phyloP scores from a whole-genome alignment of 1,139 yeast species.

The Zygoascus sp. region DNA sequence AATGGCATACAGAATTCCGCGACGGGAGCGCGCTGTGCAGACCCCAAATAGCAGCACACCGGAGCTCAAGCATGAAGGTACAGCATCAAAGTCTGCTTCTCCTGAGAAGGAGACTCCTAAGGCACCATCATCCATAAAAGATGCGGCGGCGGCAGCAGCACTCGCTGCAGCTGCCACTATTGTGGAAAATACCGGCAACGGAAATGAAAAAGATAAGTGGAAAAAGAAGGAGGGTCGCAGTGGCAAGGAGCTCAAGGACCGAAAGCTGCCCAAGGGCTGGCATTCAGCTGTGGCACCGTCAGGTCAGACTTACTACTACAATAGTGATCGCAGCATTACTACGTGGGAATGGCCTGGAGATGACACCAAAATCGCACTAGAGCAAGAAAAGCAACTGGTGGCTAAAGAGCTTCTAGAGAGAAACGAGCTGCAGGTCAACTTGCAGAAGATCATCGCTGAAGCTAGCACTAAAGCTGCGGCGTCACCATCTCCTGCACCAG shows the following conservation, averaged over 20 bases:
- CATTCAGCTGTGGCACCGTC: slow-evolving; percentile 29
- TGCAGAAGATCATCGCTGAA: slow-evolving; percentile 41
- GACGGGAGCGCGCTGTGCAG: slow-evolving; percentile 27
- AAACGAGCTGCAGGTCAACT: slow-evolving; percentile 24
- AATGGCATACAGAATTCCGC: slow-evolving; percentile 82
- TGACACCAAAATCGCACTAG: slow-evolving; percentile 20
- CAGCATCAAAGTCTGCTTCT: slow-evolving; percentile 3
- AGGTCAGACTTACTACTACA: slow-evolving; percentile 49
- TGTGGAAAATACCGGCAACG: slow-evolving; percentile 1
- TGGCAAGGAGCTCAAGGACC: slow-evolving; percentile 1
- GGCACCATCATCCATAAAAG: too few relatives aligned
- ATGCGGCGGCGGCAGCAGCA: too few relatives aligned
- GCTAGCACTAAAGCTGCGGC: slow-evolving; percentile 31
- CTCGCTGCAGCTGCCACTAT: too few relatives aligned
- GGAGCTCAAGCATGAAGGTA: slow-evolving; percentile 6
- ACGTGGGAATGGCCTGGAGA: slow-evolving; percentile 57
- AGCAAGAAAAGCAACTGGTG: slow-evolving; percentile 15
- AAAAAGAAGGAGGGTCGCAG: slow-evolving; percentile 4
- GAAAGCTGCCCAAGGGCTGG: slow-evolving; percentile 39
- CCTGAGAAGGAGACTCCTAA: neutral
- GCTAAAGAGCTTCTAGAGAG: slow-evolving; percentile 11
- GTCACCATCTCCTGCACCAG: neutral
- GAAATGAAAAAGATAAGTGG: slow-evolving; percentile 6
- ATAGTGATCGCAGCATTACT: slow-evolving; percentile 44
- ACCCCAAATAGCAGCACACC: slow-evolving; percentile 4